phyloP scores from a whole-genome alignment of 331 rosid species.

The Acacia pycnantha region DNA sequence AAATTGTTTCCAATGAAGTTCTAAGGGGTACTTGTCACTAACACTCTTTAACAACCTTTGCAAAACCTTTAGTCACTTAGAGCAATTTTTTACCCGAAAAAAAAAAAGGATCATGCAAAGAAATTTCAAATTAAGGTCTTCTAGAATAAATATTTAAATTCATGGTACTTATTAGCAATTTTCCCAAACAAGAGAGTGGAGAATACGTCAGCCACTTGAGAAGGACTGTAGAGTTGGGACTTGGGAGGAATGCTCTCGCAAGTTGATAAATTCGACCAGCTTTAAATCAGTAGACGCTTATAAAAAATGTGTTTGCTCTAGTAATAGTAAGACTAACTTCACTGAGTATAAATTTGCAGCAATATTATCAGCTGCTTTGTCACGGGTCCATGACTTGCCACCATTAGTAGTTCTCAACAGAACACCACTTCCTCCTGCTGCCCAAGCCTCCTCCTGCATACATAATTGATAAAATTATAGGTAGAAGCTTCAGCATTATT shows the following conservation, averaged over 20 bases:
- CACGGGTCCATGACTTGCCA: slow-evolving; percentile 93
- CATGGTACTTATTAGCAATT: background rate
- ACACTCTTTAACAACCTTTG: background rate
- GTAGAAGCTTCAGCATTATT: background rate
- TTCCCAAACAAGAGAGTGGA: slow-evolving; percentile 6
- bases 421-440: slow-evolving; percentile 99
- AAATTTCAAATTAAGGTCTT: background rate
- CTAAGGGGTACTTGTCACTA: background rate
- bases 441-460: slow-evolving; percentile 97
- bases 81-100: background rate
- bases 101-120: background rate
- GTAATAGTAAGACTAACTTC: slow-evolving; percentile 60
- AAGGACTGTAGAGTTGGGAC: background rate
- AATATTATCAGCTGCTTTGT: slow-evolving; percentile 96
- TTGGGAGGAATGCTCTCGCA: background rate
- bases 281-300: background rate
- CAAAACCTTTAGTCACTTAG: background rate
- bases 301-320: background rate
- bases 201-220: background rate
- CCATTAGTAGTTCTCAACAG: slow-evolving; percentile 86
- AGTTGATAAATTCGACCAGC: background rate
- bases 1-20: background rate
- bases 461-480: slow-evolving; percentile 15
- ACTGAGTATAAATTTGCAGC: slow-evolving; percentile 96
- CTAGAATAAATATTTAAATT: background rate